Evolutionary conservation across 192 early-diverging fungal genomes (phyloP), one percentile per base, ranked within the genome.

Genomic region (Coemansia sp.): DNA sequence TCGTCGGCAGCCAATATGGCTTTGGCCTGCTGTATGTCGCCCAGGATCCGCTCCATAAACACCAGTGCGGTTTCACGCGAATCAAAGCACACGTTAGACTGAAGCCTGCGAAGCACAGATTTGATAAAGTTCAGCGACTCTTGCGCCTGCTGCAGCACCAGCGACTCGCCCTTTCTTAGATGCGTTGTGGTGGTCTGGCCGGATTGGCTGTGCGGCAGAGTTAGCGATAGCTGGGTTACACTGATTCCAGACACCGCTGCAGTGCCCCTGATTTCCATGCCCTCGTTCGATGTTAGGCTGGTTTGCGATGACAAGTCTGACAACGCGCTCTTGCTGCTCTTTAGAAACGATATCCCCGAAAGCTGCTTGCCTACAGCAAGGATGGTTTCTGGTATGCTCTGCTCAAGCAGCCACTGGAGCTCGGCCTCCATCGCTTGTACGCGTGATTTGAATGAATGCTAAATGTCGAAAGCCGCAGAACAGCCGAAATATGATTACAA

Each of bases 221-320:
- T 41, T 4, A 75, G 49, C 7, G 72, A 75, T 11, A 75, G 62
- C 40, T 75, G 72, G 0, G 72, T 58, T 15, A 75, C 62, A 0
- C 12, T 2, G 1, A 61, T 40, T 27, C 65, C 65, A 19, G 45
- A 39, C 8, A 75, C 43, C 8, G 62, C 55, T 14, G 62, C 65
- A 17, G 66, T 64, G 3, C 67, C 72, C 12, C 29, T 60, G 22
- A 53, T 47, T 6, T 45, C 50, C 8, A 50, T 50, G 32, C 53
- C 36, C 22, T 49, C 44, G 22, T 47, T 19, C 19, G 60, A 23
- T 17, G 19, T 20, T 25, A 51, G 26, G 11, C 38, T 39, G 7
- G 41, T 12, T 19, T 58, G 54, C 12, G 46, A 38, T 1, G 62
- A 40, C 22, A 30, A 2, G 1, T 29, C 23, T 22, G 53, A 20